Base-by-base conservation (phyloP, 1,284 basidiomycete genomes). In the Boletus subluridellus region DNA sequence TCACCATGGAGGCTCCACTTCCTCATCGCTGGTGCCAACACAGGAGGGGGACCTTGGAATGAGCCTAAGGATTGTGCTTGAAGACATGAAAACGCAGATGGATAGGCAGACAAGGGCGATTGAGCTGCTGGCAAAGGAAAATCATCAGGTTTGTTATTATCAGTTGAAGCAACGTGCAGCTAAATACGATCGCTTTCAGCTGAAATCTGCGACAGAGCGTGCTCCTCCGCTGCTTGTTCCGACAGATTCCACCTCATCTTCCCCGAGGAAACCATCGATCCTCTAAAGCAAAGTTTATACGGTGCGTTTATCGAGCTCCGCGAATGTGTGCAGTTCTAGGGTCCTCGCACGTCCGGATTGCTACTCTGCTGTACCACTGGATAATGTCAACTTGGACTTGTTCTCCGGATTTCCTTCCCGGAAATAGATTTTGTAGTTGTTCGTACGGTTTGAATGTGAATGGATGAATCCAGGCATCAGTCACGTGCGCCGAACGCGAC, bases 401-500 rank as follows among this genome's bases (percentile, higher is more conserved):
- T 56, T 52, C 10, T 38, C 21, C 14, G 37, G 32, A 41, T 34
- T 42, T 66, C 30, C 54, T 42, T 54, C 15, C 54, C 15, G 21
- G 42, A 34, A 51, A 21, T 64, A 60, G 59, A 60, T 44, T 54
- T 55, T 65, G 52, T 62, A 62, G 9, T 45, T 42, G 28, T 37
- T 24, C 37, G 34, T 46, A 41, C 24, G 53, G 15, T 49, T 38
- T 26, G 14, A 8, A 14, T 26, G 11, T 41, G 35, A 14, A 42
- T 45, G 24, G 28, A 26, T 34, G 15, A 28, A 21, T 8, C 17
- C 17, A 5, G 6, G 12, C 30, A 49, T 54, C 26, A 42, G 68
- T 74, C 69, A 71, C 69, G 72, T 74, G 69, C 35, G 10, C 8
- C n/a, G 52, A 66, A 69, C 69, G 69, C 68, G 72, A 66, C 65